Percentiles rank a stretch among this genome's conserved stretches.
phyloP scores from a whole-genome alignment of 805 yeast species.

The Saccharomycopsis capsularis region DNA sequence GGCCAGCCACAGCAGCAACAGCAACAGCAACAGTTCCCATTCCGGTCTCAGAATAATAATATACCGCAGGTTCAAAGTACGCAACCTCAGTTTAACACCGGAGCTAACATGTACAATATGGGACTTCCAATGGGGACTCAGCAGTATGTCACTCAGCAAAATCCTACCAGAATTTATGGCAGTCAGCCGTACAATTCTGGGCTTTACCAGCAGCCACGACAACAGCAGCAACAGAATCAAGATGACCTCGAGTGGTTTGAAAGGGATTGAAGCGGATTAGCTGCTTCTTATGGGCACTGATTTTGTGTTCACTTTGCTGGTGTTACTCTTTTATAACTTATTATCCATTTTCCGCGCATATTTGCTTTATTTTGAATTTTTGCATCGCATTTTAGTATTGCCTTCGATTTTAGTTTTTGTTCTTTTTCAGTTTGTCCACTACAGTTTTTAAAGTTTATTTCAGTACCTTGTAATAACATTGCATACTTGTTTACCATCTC shows the following conservation, averaged over 20 bases:
- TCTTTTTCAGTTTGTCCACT: too few relatives aligned
- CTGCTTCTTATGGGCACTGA: too few relatives aligned
- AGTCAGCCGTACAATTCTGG: not conserved
- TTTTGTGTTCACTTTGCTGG: too few relatives aligned
- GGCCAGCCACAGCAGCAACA: constrained; percentile 5
- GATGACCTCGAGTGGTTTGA: constrained; percentile 22
- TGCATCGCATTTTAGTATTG: too few relatives aligned
- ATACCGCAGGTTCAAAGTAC: not conserved
- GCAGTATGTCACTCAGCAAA: not conserved
- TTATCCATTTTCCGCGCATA: too few relatives aligned
- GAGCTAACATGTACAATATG: not conserved
- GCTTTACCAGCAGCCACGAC: not conserved
- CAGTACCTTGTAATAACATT: too few relatives aligned
- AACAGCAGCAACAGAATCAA: constrained; percentile 11
- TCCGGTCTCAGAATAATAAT: not conserved
- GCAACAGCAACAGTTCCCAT: constrained; percentile 11
- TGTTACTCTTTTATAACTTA: too few relatives aligned
- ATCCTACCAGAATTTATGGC: not conserved
- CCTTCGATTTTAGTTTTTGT: too few relatives aligned
- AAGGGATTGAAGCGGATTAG: constrained; percentile 16
- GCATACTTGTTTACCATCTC: too few relatives aligned
- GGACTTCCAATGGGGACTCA: not conserved
- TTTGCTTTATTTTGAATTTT: too few relatives aligned
- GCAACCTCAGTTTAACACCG: not conserved
- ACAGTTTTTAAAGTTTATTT: too few relatives aligned